A percentile compares a stretch with the other conserved stretches of the same genome.
Evolutionary conservation across 768 basidiomycete species (phyloP).

Genomic region (Boletus vinaceobasis): DNA sequence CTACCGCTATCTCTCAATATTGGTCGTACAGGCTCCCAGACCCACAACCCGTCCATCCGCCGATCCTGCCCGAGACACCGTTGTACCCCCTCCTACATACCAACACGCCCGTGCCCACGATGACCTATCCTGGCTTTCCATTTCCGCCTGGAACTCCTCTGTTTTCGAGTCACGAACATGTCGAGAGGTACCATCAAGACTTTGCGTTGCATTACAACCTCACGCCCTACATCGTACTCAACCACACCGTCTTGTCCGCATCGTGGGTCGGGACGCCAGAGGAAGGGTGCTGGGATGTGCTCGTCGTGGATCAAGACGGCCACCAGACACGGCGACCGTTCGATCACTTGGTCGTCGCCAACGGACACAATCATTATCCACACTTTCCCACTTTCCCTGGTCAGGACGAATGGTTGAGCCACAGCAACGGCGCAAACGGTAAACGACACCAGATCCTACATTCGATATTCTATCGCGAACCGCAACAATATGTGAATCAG

Average conservation of each 20-base stretch:
- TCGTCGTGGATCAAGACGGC: conserved; percentile 25
- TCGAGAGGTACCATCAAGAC: conserved; percentile 45
- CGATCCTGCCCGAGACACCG: conserved; percentile 50
- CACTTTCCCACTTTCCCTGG: conserved; percentile 44
- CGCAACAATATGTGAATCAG: conserved; percentile 39
- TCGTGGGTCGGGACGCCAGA: conserved; percentile 41
- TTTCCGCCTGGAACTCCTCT: conserved; percentile 50
- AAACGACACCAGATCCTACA: conserved; percentile 43
- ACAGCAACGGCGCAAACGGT: conserved; percentile 4
- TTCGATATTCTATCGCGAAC: conserved; percentile 51
- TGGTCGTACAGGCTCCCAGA: conserved; percentile 33
- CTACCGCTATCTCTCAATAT: not conserved
- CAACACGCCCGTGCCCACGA: conserved; percentile 54
- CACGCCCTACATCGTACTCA: conserved; percentile 37
- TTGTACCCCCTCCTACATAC: conserved; percentile 52
- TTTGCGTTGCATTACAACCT: conserved; percentile 42
- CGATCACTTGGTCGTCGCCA: conserved; percentile 55
- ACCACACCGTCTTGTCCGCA: conserved; percentile 41
- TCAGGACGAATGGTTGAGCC: conserved; percentile 46
- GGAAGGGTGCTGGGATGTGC: conserved; percentile 45
- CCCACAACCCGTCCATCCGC: conserved; percentile 33
- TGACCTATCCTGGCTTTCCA: conserved; percentile 56
- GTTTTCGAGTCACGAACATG: conserved; percentile 44
- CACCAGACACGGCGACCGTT: conserved; percentile 28
- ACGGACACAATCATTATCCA: conserved; percentile 56